Evolutionary conservation across 2,329 filamentous ascomycete species (phyloP), one percentile per base, ranked within the genome.

Genomic region (Pseudogymnoascus destructans): DNA sequence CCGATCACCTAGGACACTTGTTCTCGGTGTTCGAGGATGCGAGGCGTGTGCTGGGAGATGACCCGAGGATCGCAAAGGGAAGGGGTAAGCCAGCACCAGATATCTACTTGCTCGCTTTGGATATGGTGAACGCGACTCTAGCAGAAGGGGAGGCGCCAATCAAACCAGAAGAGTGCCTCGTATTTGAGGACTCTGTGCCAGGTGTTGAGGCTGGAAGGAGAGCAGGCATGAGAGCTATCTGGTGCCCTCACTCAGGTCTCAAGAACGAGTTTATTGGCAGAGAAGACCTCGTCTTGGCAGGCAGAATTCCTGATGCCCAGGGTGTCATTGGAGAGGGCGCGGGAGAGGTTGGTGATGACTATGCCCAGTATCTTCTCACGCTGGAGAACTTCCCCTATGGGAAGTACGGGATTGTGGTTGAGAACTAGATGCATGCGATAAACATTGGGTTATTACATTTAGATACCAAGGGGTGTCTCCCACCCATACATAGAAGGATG

Each of bases 21-120:
- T 84, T 85, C 68, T 72, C 74, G 63, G 75, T 81, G 21, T 95
- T 96, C 67, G 79, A 83, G 30, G 69, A 75, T 1, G 72, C 84
- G n/a, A 82, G 88, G 59, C 81, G 84, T 52, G 85, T 98, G 0
- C 74, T 95, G 0, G 93, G 93, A 9, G 93, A 98, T 68, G 92
- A 98, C 69, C 68, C 75, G 5, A 79, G 93, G 56, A 87, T 98
- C 64, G 75, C 79, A 0, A 72, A 78, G 3, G 92, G 92, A 0
- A 76, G 89, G n/a, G 93, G 93, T 10, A 98, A 98, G 73, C 93
- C 93, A 0, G 79, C 92, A 30, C 93, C 92, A 0, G 92, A 98
- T 72, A 98, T 98, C 64, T 97, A 95, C 72, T 74, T 95, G 7
- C 76, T 97, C 0, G 92, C 93, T 0, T 75, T 98, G 58, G 77